Percentiles rank a stretch among this genome's conserved stretches.
These are phyloP conservation scores for Dothideomycetes sp. DNA, from an alignment of 2,329 filamentous ascomycete genomes.

Conservation along the genomic window DNA sequence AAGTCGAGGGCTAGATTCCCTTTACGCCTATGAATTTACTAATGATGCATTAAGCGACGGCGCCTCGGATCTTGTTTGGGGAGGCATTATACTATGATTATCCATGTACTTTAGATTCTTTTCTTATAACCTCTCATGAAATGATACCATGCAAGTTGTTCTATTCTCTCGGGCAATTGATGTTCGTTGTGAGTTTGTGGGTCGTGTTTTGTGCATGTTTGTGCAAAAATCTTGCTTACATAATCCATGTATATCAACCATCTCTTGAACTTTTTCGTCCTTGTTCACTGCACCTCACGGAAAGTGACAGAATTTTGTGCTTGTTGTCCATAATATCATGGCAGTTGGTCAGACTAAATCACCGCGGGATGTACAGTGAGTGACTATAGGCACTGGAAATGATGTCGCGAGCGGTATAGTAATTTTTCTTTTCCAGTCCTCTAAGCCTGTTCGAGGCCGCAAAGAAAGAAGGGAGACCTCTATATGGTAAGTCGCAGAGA, in stretches of 20 bases:
- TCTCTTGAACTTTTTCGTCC: background rate
- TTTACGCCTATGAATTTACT: background rate
- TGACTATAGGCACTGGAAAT: background rate
- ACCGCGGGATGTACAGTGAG: constrained; percentile 3
- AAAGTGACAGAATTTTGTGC: no score
- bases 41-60: constrained; percentile 28
- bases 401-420: background rate
- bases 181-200: background rate
- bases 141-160: constrained; percentile 4
- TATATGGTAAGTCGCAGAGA: constrained; percentile 34
- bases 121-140: background rate
- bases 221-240: background rate
- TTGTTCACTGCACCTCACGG: background rate
- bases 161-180: background rate
- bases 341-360: background rate
- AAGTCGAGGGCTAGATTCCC: constrained; percentile 35
- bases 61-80: constrained; percentile 15
- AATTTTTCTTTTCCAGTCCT: constrained; percentile 13
- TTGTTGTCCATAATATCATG: no score
- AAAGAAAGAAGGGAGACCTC: constrained; percentile 42
- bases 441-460: constrained; percentile 47
- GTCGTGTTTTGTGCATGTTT: background rate
- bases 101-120: constrained; percentile 1
- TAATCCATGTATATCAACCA: no score
- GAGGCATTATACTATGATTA: background rate